Conservation (phyloP, 495 filamentous ascomycete species). For the Aspergillus biplanus region DNA sequence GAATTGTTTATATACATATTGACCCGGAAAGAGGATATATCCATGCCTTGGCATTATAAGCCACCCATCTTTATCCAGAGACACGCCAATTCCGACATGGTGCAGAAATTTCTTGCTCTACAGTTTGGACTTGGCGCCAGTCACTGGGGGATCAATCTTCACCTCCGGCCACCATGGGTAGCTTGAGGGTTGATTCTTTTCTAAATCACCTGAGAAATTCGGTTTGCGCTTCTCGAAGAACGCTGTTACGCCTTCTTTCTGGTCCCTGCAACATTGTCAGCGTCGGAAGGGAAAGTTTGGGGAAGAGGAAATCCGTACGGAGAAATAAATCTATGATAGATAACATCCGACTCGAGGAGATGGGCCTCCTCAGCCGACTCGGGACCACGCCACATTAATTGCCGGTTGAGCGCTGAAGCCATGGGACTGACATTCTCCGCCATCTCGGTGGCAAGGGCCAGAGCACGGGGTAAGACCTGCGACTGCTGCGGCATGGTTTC, state of each 20-base stretch:
- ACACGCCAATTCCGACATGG: too few relatives aligned
- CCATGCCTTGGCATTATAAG: too few relatives aligned
- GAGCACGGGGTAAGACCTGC: slow-evolving; percentile 56
- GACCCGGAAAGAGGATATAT: too few relatives aligned
- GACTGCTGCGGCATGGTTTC: slow-evolving; percentile 54
- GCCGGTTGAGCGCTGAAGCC: slow-evolving; percentile 57
- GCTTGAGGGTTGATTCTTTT: slow-evolving; percentile 29
- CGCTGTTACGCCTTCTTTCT: slow-evolving; percentile 49
- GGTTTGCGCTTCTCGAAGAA: slow-evolving; percentile 56
- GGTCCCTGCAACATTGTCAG: slow-evolving; percentile 35
- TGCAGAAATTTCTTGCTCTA: slow-evolving; percentile 12
- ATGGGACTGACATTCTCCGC: slow-evolving; percentile 60
- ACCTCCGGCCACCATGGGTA: slow-evolving; percentile 40
- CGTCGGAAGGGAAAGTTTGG: too few relatives aligned
- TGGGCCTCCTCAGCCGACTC: slow-evolving; percentile 61
- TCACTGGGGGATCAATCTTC: slow-evolving; percentile 32
- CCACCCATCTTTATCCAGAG: too few relatives aligned
- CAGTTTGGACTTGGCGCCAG: slow-evolving; percentile 32
- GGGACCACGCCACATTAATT: slow-evolving; percentile 61
- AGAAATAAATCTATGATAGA: slow-evolving; percentile 59
- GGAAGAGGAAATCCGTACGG: slow-evolving; percentile 25
- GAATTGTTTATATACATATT: too few relatives aligned
- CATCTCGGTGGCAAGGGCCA: slow-evolving; percentile 62
- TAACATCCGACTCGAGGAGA: slow-evolving; percentile 58
- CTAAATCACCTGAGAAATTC: slow-evolving; percentile 50